These are phyloP conservation scores for Alternaria triticimaculans DNA, from an alignment of 2,329 filamentous ascomycete genomes.

Conservation along the genomic window DNA sequence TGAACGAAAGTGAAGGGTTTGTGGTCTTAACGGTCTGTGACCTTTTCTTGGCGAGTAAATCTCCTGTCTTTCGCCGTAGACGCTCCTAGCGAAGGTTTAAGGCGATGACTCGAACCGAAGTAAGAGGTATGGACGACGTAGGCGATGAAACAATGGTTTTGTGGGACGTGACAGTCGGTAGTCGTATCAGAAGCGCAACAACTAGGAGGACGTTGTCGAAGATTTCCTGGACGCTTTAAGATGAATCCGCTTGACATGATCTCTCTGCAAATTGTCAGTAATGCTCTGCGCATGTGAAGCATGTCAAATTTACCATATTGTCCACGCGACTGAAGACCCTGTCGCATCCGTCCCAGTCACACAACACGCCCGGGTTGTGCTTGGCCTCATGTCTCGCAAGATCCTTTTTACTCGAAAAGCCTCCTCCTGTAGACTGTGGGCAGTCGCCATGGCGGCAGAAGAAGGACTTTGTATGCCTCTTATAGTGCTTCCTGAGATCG, in stretches of 20 bases:
- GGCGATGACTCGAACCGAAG: not conserved
- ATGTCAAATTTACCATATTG: slow-evolving; percentile 60
- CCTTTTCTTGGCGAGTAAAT: slow-evolving; percentile 1
- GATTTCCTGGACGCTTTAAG: slow-evolving; percentile 44
- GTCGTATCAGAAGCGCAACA: not conserved
- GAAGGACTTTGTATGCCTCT: slow-evolving; percentile 66
- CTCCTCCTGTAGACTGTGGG: slow-evolving; percentile 62
- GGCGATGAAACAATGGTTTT: not conserved
- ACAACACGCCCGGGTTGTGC: slow-evolving; percentile 66
- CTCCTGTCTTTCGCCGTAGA: not conserved
- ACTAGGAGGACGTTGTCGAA: slow-evolving; percentile 23
- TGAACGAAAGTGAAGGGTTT: slow-evolving; percentile 33
- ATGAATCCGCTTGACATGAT: slow-evolving; percentile 51
- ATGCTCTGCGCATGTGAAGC: not conserved
- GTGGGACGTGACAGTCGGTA: not conserved
- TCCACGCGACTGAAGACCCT: slow-evolving; percentile 67
- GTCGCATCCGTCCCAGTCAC: slow-evolving; percentile 64
- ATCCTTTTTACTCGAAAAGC: slow-evolving; percentile 69
- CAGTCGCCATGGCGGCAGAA: slow-evolving; percentile 67
- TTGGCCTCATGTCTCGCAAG: slow-evolving; percentile 67
- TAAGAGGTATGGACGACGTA: not conserved
- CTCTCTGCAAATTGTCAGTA: slow-evolving; percentile 41
- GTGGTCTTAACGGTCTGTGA: slow-evolving; percentile 19
- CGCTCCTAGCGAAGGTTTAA: not conserved
- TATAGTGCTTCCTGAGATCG: slow-evolving; percentile 68